Base-by-base conservation (phyloP, 164 flowering plant species). In the Nymphaea thermarum region DNA sequence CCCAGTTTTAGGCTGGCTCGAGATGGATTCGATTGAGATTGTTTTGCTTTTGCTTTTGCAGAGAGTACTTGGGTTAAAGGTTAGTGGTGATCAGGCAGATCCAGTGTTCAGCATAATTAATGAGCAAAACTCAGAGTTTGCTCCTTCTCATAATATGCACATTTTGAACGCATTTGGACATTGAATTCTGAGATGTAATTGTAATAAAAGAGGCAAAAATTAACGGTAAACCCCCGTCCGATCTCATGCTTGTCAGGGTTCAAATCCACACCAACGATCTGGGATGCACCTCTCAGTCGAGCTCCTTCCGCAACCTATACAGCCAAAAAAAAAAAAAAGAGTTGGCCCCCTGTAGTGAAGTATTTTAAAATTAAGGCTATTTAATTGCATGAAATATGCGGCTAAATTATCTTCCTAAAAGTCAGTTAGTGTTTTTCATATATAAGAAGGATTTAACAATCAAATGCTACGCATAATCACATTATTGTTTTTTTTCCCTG, bases 271-370 rank as follows among this genome's bases (percentile, higher is more conserved):
- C 93, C 91, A 59, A 89, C 85, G 41, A 89, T 85, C 71, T 69
- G 86, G 0, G 88, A 77, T 66, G 96, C 96, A 61, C 87, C 82
- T 12, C 83, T 70, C 0, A 79, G 15, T 64, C 84, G 82, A 15
- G 89, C 86, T 43, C 89, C 96, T 60, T 86, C 87, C 3, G 89
- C 91, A 57, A 87, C 93, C 96, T 87, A 70, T 18, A 10, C 53
- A 45, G 11, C 7, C 0, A 8, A 8, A 4, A 45, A 8, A 45
- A 8, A 10, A 10, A 5, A 45, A 10, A 45, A 10, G 55, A 5
- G 53, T 47, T 12, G 55, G 36, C n/a, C 36, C 36, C 36, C 36
- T 25, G 36, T 25, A 47, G 55, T 6, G 11, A 6, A 12, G 4
- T 47, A 47, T 6, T 47, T 12, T 12, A 47, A 6, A 12, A 6